These are phyloP conservation scores for Talaromyces sp. DNA, from an alignment of 2,329 filamentous ascomycete genomes.

Conservation along the genomic window DNA sequence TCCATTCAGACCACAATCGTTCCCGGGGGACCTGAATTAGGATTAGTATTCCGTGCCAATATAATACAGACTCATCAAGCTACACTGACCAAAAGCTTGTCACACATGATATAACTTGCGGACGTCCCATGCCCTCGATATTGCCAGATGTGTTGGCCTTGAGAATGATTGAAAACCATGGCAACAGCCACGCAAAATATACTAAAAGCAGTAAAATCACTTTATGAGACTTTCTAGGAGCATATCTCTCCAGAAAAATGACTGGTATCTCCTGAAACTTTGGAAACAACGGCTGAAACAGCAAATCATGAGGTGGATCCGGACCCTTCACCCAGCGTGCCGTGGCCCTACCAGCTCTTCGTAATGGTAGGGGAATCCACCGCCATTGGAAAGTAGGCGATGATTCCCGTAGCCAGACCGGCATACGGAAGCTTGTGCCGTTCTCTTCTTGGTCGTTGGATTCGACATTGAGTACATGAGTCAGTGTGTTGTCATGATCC, in stretches of 20 bases:
- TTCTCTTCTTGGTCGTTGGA: background rate
- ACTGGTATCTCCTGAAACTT: conserved; percentile 46
- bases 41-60: background rate
- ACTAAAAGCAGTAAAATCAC: conserved; percentile 40
- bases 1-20: conserved; percentile 53
- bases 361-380: conserved; percentile 47
- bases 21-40: conserved; percentile 36
- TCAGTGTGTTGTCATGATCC: background rate
- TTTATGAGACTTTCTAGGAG: conserved; percentile 47
- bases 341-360: conserved; percentile 43
- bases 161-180: conserved; percentile 45
- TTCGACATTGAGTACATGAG: conserved; percentile 11
- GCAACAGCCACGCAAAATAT: conserved; percentile 47
- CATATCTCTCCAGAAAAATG: conserved; percentile 41
- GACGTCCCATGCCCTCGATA: conserved; percentile 48
- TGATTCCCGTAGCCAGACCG: conserved; percentile 48
- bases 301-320: conserved; percentile 43
- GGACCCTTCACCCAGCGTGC: conserved; percentile 48
- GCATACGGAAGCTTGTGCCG: conserved; percentile 27
- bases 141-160: conserved; percentile 46
- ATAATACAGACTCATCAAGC: background rate
- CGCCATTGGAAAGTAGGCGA: conserved; percentile 46
- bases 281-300: conserved; percentile 47
- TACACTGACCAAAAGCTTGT: conserved; percentile 45
- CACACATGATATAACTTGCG: conserved; percentile 44